Conservation (phyloP, 768 basidiomycete genomes). For the Hortiboletus flavorubellus region DNA sequence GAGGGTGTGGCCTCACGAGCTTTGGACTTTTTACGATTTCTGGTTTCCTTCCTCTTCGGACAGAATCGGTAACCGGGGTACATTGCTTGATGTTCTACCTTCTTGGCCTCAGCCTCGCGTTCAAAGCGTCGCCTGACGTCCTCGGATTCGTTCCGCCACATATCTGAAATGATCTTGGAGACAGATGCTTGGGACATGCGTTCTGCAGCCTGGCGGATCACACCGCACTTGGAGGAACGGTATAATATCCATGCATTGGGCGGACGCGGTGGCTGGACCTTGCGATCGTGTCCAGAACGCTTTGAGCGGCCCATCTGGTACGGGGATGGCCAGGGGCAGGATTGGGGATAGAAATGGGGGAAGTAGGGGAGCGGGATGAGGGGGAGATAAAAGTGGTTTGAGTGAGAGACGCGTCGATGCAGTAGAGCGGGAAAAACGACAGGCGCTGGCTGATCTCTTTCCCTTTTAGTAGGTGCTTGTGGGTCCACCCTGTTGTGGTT, state of each 20-base stretch:
- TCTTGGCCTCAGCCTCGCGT: conserved; percentile 48
- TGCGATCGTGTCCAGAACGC: conserved; percentile 3
- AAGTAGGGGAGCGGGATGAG: conserved; percentile 1
- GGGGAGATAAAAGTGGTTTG: conserved; percentile 19
- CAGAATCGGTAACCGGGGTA: conserved; percentile 59
- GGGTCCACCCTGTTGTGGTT: conserved; percentile 34
- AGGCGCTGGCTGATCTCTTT: conserved; percentile 22
- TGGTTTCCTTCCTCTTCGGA: conserved; percentile 53
- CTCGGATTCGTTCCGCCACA: conserved; percentile 60
- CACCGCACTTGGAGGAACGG: conserved; percentile 53
- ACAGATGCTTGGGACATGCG: conserved; percentile 55
- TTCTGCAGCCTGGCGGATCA: conserved; percentile 25
- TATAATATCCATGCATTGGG: conserved; percentile 85
- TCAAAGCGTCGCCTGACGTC: conserved; percentile 51
- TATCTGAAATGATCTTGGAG: conserved; percentile 56
- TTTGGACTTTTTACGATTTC: conserved; percentile 26
- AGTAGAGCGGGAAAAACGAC: conserved; percentile 24
- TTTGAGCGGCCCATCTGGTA: conserved; percentile 23
- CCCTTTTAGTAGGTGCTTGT: conserved; percentile 36
- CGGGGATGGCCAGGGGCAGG: conserved; percentile 6
- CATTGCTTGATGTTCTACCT: conserved; percentile 45
- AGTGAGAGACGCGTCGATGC: conserved; percentile 28
- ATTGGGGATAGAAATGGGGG: conserved; percentile 3
- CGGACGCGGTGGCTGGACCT: conserved; percentile 54
- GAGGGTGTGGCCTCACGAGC: conserved; percentile 19